Evolutionary conservation across 345 rosid genomes (phyloP).

Genomic region (Limnanthes douglasii): DNA sequence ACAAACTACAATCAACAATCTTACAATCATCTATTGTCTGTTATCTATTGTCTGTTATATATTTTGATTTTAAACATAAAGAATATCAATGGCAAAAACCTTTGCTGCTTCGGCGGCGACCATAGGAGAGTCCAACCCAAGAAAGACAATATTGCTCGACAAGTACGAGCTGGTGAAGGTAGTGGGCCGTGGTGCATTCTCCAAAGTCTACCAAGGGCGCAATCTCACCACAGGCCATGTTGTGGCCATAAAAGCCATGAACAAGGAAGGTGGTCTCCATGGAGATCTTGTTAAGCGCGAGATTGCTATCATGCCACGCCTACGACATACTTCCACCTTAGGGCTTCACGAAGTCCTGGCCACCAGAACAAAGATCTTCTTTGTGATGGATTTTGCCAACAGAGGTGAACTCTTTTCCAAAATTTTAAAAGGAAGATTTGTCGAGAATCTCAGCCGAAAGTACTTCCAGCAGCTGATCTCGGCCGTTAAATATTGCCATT

Average conservation of each 20-base stretch:
- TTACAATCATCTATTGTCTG: no score
- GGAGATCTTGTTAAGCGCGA: conserved; percentile 51
- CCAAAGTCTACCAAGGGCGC: conserved; percentile 56
- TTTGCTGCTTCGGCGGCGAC: no score
- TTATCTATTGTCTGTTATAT: no score
- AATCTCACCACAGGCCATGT: conserved; percentile 34
- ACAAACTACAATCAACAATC: no score
- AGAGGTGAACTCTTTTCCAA: conserved; percentile 72
- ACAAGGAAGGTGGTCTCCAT: conserved; percentile 32
- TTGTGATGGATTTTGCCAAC: conserved; percentile 69
- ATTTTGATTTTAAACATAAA: no score
- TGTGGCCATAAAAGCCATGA: conserved; percentile 66
- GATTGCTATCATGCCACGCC: conserved; percentile 55
- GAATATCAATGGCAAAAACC: no score
- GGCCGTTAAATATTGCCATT: conserved; percentile 65
- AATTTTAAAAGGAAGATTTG: conserved; percentile 40
- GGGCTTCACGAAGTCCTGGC: conserved; percentile 53
- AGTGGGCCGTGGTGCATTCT: conserved; percentile 61
- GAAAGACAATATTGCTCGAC: conserved; percentile 27
- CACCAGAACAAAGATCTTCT: conserved; percentile 52
- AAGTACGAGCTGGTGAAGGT: conserved; percentile 56
- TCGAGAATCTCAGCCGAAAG: conserved; percentile 56
- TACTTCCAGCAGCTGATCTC: conserved; percentile 65
- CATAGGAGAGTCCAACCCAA: no score
- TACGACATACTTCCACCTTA: conserved; percentile 46